Percentiles rank a stretch among this genome's conserved stretches.
phyloP scores from a whole-genome alignment of 73 alveolate species.

The Tetrahymena borealis region DNA sequence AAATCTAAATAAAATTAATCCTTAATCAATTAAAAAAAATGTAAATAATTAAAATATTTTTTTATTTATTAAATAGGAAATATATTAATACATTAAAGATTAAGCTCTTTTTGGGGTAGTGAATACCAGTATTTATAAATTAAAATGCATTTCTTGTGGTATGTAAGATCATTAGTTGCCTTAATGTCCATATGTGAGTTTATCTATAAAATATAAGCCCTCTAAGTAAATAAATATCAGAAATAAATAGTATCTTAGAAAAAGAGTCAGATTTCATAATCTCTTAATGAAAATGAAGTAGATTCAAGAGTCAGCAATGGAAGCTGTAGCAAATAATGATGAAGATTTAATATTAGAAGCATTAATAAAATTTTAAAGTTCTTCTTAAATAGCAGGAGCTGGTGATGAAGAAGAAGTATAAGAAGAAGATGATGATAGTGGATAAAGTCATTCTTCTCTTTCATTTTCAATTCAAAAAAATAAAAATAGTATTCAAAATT shows the following conservation, averaged over 20 bases:
- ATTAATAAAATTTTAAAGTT: not conserved
- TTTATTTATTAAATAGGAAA: not conserved
- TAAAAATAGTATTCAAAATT: too few relatives aligned
- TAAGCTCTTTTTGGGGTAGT: not conserved
- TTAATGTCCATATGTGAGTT: not conserved
- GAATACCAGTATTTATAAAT: not conserved
- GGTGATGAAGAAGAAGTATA: not conserved
- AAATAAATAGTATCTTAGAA: not conserved
- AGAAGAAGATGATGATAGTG: too few relatives aligned
- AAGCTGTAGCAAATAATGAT: not conserved
- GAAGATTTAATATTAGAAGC: not conserved
- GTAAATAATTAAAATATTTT: not conserved
- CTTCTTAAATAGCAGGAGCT: not conserved
- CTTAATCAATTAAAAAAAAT: too few relatives aligned
- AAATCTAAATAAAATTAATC: not conserved
- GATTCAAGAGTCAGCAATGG: not conserved
- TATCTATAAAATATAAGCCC: not conserved
- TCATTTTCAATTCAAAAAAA: too few relatives aligned
- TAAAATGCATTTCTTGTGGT: not conserved
- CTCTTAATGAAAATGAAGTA: not conserved
- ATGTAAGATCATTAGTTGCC: not conserved
- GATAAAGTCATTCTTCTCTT: too few relatives aligned
- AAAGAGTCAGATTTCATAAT: not conserved
- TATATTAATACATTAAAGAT: not conserved
- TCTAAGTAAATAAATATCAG: not conserved